phyloP scores from a whole-genome alignment of 225 moss, liverwort and hornwort genomes.

The Rhytidiadelphus loreus region DNA sequence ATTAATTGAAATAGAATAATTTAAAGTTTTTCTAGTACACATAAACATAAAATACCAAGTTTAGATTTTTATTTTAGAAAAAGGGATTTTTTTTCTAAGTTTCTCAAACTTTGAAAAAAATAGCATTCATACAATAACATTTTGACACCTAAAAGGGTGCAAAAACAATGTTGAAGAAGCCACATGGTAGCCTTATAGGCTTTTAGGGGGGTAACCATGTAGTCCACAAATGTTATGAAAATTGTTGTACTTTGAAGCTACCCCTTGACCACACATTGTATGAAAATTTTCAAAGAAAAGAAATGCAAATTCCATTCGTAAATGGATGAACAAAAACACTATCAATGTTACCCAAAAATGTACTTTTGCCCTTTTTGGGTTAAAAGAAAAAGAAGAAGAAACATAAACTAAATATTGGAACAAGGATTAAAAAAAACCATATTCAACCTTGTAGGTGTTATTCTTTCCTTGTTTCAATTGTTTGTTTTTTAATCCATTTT shows the following conservation, averaged over 20 bases:
- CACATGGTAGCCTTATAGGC: too few species aligned
- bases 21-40: neutral
- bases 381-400: neutral
- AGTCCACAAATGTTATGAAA: neutral
- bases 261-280: neutral
- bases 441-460: neutral
- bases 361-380: too few species aligned
- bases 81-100: too few species aligned
- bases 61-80: neutral
- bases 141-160: too few species aligned
- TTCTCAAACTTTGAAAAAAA: neutral
- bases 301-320: neutral
- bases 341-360: neutral
- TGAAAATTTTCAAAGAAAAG: neutral
- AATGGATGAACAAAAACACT: neutral
- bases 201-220: too few species aligned
- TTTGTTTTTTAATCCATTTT: neutral
- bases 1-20: neutral
- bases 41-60: neutral
- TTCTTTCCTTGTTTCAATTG: neutral
- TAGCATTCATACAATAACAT: neutral
- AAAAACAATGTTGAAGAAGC: too few species aligned
- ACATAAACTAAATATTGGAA: neutral
- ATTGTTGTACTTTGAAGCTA: neutral
- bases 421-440: neutral